phyloP scores from a whole-genome alignment of 441 rosid species.

The Populus tomentosa region DNA sequence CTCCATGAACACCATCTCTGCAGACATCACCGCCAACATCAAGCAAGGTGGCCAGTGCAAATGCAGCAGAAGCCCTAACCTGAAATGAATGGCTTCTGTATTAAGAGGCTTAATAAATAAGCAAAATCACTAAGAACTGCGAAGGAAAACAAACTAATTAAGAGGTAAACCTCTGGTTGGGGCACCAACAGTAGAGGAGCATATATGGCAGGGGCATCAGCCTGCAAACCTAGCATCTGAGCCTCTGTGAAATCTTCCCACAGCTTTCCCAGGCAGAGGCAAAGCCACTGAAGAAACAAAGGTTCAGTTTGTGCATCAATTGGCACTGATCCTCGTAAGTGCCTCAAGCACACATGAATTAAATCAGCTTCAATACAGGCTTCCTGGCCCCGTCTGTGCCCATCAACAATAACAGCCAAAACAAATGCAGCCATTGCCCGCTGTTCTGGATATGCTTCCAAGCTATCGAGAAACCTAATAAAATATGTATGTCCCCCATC shows the following conservation, averaged over 20 bases:
- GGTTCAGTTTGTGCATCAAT: slow-evolving; percentile 84
- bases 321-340: slow-evolving; percentile 63
- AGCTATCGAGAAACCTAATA: slow-evolving; percentile 92
- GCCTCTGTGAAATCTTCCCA: slow-evolving; percentile 99
- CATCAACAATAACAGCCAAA: slow-evolving; percentile 98
- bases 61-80: slow-evolving; percentile 99
- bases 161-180: slow-evolving; percentile 80
- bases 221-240: slow-evolving; percentile 75
- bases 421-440: slow-evolving; percentile 99
- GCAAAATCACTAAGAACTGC: slow-evolving; percentile 1
- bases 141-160: slow-evolving; percentile 11
- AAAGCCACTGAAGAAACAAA: slow-evolving; percentile 96
- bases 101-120: slow-evolving; percentile 11
- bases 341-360: slow-evolving; percentile 83
- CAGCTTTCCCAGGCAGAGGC: slow-evolving; percentile 93
- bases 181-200: slow-evolving; percentile 77
- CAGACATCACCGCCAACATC: slow-evolving; percentile 73
- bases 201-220: slow-evolving; percentile 68
- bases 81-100: slow-evolving; percentile 34
- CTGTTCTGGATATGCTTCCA: slow-evolving; percentile 98
- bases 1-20: slow-evolving; percentile 63
- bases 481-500: slow-evolving; percentile 96
- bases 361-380: slow-evolving; percentile 83
- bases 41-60: slow-evolving; percentile 90
- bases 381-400: slow-evolving; percentile 95